Evolutionary conservation across 495 filamentous ascomycete genomes (phyloP), one percentile per base, ranked within the genome.

Genomic region (Margaritispora aquatica): DNA sequence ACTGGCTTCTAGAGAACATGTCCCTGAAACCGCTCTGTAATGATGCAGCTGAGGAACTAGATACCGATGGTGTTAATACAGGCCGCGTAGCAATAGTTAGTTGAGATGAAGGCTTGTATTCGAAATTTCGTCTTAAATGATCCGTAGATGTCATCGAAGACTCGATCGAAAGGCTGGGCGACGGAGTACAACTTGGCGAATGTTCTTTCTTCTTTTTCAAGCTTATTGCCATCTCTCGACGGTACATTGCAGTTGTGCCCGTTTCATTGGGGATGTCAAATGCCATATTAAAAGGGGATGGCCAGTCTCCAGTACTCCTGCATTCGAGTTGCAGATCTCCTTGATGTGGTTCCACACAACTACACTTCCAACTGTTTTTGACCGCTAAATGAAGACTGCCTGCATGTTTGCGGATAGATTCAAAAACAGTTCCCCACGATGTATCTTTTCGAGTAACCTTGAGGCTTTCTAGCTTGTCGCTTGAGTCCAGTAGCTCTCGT

Each of bases 361-460:
- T 26, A 36, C 63, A 66, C n/a, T 63, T 59, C 59, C 63, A 66
- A 20, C 53, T 53, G 2, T 51, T 50, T 19, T 52, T 66, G 19
- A 66, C 21, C 3, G 60, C 63, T 10, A 48, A 29, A 38, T 66
- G 52, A 15, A 66, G 46, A n/a, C 50, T 66, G 4, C 10, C n/a
- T 29, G 63, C 63, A 31, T 62, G 59, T 0, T 11, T 19, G 26
- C 53, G 34, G 10, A 66, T 60, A 24, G 52, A 53, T 27, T 62
- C 53, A 29, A 66, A 66, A 11, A 66, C n/a, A n/a, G 27, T 58
- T 20, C 47, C 57, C 51, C 38, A 62, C 0, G 50, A 59, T 34
- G 63, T 65, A 27, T 65, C 58, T 19, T 56, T 65, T 15, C 46
- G 47, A 31, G 51, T 49, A 23, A 52, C 54, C 46, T 63, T 62